Percentiles rank a stretch among this genome's conserved stretches.
Conservation (phyloP, 164 flowering plant species). For the Buxus sempervirens region DNA sequence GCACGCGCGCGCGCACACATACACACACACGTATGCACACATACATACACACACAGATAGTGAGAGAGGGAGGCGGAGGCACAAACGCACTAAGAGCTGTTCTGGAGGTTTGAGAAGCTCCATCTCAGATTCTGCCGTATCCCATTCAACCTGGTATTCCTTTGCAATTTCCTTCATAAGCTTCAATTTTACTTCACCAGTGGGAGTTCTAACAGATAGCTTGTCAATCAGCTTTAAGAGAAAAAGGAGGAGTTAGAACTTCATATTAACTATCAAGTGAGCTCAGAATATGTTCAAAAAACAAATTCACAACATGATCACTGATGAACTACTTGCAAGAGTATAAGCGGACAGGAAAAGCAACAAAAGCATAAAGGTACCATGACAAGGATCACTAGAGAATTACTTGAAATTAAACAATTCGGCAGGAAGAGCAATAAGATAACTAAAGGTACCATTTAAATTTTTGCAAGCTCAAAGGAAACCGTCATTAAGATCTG, state of each 20-base stretch:
- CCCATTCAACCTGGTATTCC: slow-evolving; percentile 90
- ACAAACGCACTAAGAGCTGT: slow-evolving; percentile 54
- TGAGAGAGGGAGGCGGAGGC: slow-evolving; percentile 20
- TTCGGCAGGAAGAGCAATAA: too few relatives aligned
- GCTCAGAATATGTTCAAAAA: neutral
- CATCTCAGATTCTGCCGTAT: slow-evolving; percentile 72
- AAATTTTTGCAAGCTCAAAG: too few relatives aligned
- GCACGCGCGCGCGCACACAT: neutral
- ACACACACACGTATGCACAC: neutral
- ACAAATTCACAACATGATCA: neutral
- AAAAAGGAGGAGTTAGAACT: slow-evolving; percentile 2
- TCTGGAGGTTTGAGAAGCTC: slow-evolving; percentile 96
- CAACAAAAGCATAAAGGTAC: neutral
- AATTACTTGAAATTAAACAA: too few relatives aligned
- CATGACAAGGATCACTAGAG: too few relatives aligned
- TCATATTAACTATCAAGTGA: neutral
- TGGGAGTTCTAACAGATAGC: slow-evolving; percentile 85
- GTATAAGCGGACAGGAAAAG: neutral
- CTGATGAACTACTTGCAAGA: neutral
- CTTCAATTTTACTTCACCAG: slow-evolving; percentile 82
- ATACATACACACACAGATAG: neutral
- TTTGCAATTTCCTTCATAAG: slow-evolving; percentile 96
- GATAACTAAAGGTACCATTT: too few relatives aligned
- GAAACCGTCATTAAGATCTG: too few relatives aligned
- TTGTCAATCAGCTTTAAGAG: slow-evolving; percentile 74